A percentile compares a stretch with the other conserved stretches of the same genome.
These are phyloP conservation scores for Stentor coeruleus DNA, from an alignment of 73 alveolate species.

Conservation along the genomic window DNA sequence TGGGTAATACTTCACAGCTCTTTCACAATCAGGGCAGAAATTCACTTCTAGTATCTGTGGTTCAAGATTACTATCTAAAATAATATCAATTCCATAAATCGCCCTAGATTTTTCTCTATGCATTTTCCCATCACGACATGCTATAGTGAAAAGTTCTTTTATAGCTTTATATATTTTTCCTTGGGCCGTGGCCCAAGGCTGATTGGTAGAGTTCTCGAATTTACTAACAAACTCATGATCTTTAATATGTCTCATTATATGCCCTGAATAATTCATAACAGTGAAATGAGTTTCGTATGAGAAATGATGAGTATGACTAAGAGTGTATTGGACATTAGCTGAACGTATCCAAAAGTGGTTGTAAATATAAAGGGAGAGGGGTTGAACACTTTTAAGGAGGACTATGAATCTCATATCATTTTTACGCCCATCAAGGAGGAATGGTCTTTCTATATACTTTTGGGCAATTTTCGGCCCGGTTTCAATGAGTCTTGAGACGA, in stretches of 20 bases:
- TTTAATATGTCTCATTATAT: slow-evolving; percentile 20
- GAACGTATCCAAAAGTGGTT: slow-evolving; percentile 88
- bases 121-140: slow-evolving; percentile 59
- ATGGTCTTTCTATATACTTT: slow-evolving; percentile 80
- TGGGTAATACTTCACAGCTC: slow-evolving; percentile 75
- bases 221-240: slow-evolving; percentile 43
- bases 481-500: slow-evolving; percentile 75
- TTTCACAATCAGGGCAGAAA: slow-evolving; percentile 77
- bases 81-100: slow-evolving; percentile 81
- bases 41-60: slow-evolving; percentile 78
- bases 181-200: slow-evolving; percentile 53
- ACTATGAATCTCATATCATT: slow-evolving; percentile 91
- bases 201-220: slow-evolving; percentile 38
- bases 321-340: slow-evolving; percentile 71
- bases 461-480: slow-evolving; percentile 96
- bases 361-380: slow-evolving; percentile 80
- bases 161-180: slow-evolving; percentile 56
- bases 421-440: slow-evolving; percentile 55
- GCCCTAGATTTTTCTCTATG: slow-evolving; percentile 62
- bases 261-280: slow-evolving; percentile 80
- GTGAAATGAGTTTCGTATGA: slow-evolving; percentile 94
- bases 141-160: slow-evolving; percentile 56
- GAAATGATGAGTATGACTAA: slow-evolving; percentile 53
- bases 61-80: slow-evolving; percentile 53
- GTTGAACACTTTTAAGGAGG: slow-evolving; percentile 73